These are phyloP conservation scores for Penicillium desertorum DNA, from an alignment of 495 filamentous ascomycete genomes.

Conservation along the genomic window DNA sequence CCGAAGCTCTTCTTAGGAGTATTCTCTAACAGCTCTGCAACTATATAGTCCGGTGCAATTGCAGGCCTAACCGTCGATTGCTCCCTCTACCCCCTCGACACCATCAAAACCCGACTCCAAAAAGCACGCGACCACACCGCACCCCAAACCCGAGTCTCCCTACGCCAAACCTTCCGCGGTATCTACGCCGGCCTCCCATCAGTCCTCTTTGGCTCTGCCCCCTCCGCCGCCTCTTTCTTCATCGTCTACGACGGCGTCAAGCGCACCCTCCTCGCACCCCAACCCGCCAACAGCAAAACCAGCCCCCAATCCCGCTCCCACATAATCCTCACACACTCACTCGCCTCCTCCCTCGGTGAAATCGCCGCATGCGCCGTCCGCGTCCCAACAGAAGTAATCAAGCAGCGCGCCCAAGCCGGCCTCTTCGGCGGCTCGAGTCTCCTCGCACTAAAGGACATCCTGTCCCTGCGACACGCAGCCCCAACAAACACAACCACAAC, in stretches of 20 bases:
- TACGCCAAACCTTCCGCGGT: slow-evolving; percentile 64
- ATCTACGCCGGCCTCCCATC: slow-evolving; percentile 66
- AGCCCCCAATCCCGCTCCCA: slow-evolving; percentile 35
- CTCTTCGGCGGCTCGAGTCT: slow-evolving; percentile 58
- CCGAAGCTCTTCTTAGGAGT: neutral
- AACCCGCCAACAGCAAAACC: slow-evolving; percentile 2
- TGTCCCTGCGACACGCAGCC: slow-evolving; percentile 49
- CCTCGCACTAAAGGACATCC: slow-evolving; percentile 65
- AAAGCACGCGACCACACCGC: slow-evolving; percentile 72
- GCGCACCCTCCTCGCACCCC: slow-evolving; percentile 45
- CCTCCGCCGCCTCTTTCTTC: slow-evolving; percentile 98
- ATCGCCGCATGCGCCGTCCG: slow-evolving; percentile 88
- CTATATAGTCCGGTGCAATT: slow-evolving; percentile 69
- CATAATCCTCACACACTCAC: slow-evolving; percentile 64
- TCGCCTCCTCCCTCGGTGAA: slow-evolving; percentile 86
- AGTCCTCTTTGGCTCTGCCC: slow-evolving; percentile 76
- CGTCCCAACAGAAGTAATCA: slow-evolving; percentile 94
- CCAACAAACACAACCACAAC: neutral
- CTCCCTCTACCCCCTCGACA: slow-evolving; percentile 88
- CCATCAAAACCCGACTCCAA: slow-evolving; percentile 90
- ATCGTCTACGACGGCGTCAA: slow-evolving; percentile 91
- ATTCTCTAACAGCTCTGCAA: slow-evolving; percentile 11
- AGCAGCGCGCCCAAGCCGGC: slow-evolving; percentile 90
- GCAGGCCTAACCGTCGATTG: slow-evolving; percentile 89
- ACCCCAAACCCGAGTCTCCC: slow-evolving; percentile 45